These are phyloP conservation scores for Oryza meyeriana DNA, from an alignment of 176 grass and related monocot genomes.

Conservation along the genomic window DNA sequence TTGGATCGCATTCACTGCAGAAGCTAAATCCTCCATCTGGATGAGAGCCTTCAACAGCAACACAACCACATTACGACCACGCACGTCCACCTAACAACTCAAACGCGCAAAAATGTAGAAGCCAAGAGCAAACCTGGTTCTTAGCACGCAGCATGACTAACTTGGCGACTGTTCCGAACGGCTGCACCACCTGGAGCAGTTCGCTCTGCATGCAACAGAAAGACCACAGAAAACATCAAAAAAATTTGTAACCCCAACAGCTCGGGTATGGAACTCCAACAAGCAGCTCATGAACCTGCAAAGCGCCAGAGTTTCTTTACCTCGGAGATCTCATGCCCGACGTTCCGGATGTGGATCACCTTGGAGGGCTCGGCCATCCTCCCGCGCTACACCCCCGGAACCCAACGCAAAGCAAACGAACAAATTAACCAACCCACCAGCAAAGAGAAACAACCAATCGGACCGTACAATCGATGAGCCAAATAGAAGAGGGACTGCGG, in stretches of 20 bases:
- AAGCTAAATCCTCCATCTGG: slow-evolving; percentile 88
- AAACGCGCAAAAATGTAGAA: neutral
- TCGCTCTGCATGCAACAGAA: slow-evolving; percentile 55
- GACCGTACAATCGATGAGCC: neutral
- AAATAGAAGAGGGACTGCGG: neutral
- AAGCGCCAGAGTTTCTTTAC: slow-evolving; percentile 28
- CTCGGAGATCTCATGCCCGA: slow-evolving; percentile 95
- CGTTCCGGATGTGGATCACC: slow-evolving; percentile 97
- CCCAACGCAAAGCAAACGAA: neutral
- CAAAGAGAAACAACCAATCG: neutral
- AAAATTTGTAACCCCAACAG: neutral
- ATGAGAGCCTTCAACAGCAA: slow-evolving; percentile 61
- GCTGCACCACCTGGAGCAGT: slow-evolving; percentile 93
- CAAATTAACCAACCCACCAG: neutral
- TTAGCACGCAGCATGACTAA: slow-evolving; percentile 95
- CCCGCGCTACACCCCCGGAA: neutral
- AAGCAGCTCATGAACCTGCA: neutral
- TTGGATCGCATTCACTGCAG: slow-evolving; percentile 64
- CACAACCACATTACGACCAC: slow-evolving; percentile 8
- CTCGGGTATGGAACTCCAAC: neutral
- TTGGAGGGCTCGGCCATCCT: slow-evolving; percentile 93
- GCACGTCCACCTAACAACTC: neutral
- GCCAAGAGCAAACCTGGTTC: slow-evolving; percentile 61
- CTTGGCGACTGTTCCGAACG: slow-evolving; percentile 77
- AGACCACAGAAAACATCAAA: neutral